Percentiles rank a stretch among this genome's conserved stretches.
phyloP scores from a whole-genome alignment of 2,329 filamentous ascomycete species.

The Cylindrodendrum hubeiense region DNA sequence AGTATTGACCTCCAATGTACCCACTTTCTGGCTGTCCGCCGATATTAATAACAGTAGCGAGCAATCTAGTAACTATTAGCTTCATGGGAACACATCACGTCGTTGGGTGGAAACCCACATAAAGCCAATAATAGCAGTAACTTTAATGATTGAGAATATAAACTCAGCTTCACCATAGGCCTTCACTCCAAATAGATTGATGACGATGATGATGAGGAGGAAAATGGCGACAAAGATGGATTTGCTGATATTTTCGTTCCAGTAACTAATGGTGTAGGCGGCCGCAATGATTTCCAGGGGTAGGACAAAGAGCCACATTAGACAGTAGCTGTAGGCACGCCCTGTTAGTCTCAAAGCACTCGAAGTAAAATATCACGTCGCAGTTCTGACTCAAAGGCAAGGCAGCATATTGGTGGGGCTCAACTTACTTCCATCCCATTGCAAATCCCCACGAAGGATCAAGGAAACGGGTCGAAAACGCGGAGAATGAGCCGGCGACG shows the following conservation, averaged over 20 bases:
- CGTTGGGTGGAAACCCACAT: constrained; percentile 69
- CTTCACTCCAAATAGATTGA: constrained; percentile 90
- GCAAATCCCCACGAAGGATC: constrained; percentile 62
- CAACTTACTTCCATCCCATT: constrained; percentile 88
- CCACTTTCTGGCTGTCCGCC: constrained; percentile 79
- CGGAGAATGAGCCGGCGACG: constrained; percentile 92
- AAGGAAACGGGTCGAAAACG: constrained; percentile 95
- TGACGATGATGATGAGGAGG: constrained; percentile 77
- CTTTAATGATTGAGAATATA: constrained; percentile 86
- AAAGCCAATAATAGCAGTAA: constrained; percentile 87
- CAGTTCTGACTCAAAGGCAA: not conserved
- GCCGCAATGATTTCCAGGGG: constrained; percentile 90
- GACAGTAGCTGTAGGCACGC: constrained; percentile 74
- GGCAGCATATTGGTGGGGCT: not conserved
- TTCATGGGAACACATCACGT: constrained; percentile 10
- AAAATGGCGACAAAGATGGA: constrained; percentile 88
- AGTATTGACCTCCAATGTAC: constrained; percentile 85
- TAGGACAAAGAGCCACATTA: constrained; percentile 87
- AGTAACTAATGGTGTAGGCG: constrained; percentile 85
- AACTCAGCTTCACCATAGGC: constrained; percentile 95
- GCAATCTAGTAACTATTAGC: constrained; percentile 65
- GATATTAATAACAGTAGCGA: constrained; percentile 87
- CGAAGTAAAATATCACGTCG: fast-evolving
- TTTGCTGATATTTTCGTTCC: constrained; percentile 73
- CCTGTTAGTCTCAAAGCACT: not conserved